Evolutionary conservation across 1,139 yeast species (phyloP).

Genomic region (Meyerozyma guilliermondii): DNA sequence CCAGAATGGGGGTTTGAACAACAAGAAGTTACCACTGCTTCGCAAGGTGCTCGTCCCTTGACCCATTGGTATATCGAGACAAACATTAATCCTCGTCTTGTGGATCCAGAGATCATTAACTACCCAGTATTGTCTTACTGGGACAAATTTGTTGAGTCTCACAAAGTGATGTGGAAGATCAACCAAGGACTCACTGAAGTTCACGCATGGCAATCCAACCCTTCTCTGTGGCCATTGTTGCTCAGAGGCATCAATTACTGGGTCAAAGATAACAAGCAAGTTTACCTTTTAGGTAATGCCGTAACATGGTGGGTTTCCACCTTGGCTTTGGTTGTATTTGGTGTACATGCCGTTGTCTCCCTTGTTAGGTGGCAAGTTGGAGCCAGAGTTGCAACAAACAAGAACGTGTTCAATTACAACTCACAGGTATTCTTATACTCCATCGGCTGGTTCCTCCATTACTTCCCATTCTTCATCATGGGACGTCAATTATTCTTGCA

Average conservation of each 20-base stretch:
- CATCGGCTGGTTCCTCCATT: constrained; percentile 82
- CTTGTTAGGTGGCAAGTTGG: constrained; percentile 78
- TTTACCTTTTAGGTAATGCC: constrained; percentile 88
- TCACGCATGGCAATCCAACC: constrained; percentile 85
- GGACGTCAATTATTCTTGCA: constrained; percentile 91
- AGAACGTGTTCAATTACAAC: constrained; percentile 66
- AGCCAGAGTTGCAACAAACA: constrained; percentile 38
- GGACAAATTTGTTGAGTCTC: constrained; percentile 71
- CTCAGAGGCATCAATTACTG: constrained; percentile 94
- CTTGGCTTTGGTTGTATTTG: constrained; percentile 50
- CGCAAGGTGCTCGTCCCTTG: constrained; percentile 69
- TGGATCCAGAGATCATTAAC: constrained; percentile 33
- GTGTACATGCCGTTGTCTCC: constrained; percentile 47
- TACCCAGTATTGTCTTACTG: constrained; percentile 63
- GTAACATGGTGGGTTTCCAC: constrained; percentile 88
- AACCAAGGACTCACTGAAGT: constrained; percentile 80
- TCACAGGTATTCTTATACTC: constrained; percentile 62
- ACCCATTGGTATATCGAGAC: constrained; percentile 88
- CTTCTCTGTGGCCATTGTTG: constrained; percentile 85
- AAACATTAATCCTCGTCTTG: constrained; percentile 44
- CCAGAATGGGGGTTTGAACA: constrained; percentile 97
- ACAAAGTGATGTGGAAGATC: constrained; percentile 86
- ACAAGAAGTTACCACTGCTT: constrained; percentile 93
- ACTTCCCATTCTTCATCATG: constrained; percentile 86
- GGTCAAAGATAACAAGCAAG: constrained; percentile 71